Percentiles rank a stretch among this genome's conserved stretches.
These are phyloP conservation scores for Raffaelea arxii DNA, from an alignment of 2,329 filamentous ascomycete genomes.

Conservation along the genomic window DNA sequence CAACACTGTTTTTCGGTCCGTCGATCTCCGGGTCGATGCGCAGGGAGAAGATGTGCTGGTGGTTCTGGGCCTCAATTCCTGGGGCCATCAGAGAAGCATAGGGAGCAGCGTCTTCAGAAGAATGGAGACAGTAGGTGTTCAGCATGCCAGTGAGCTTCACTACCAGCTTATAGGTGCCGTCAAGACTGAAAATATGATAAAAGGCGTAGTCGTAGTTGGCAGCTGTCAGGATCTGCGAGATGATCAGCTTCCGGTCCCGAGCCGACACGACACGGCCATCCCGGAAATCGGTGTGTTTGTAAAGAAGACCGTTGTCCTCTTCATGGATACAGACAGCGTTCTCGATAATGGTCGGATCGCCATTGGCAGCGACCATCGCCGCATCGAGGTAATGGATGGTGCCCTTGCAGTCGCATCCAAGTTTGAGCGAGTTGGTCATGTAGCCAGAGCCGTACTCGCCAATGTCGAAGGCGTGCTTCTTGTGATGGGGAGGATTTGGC, in stretches of 20 bases:
- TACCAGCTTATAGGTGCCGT: constrained; percentile 84
- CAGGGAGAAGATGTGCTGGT: constrained; percentile 89
- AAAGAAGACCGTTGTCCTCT: constrained; percentile 81
- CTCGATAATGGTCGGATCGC: constrained; percentile 68
- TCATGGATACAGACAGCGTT: constrained; percentile 94
- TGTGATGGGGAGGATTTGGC: constrained; percentile 68
- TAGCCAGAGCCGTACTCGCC: constrained; percentile 68
- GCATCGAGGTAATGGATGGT: constrained; percentile 88
- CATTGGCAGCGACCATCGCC: constrained; percentile 68
- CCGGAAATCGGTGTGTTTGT: constrained; percentile 90
- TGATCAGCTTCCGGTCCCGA: constrained; percentile 71
- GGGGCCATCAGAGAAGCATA: constrained; percentile 92
- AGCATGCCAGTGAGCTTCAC: constrained; percentile 87
- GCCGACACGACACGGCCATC: constrained; percentile 82
- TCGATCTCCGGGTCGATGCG: constrained; percentile 83
- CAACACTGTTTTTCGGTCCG: constrained; percentile 65
- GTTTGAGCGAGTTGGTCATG: constrained; percentile 67
- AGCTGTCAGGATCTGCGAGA: constrained; percentile 88
- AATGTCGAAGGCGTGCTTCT: constrained; percentile 73
- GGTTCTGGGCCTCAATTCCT: constrained; percentile 88
- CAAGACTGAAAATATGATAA: constrained; percentile 40
- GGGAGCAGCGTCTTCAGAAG: constrained; percentile 69
- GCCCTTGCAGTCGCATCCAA: constrained; percentile 82
- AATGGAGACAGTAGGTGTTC: constrained; percentile 78
- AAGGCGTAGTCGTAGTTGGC: constrained; percentile 83